phyloP scores from a whole-genome alignment of 768 basidiomycete species.

The Xerocomellus chrysenteron region DNA sequence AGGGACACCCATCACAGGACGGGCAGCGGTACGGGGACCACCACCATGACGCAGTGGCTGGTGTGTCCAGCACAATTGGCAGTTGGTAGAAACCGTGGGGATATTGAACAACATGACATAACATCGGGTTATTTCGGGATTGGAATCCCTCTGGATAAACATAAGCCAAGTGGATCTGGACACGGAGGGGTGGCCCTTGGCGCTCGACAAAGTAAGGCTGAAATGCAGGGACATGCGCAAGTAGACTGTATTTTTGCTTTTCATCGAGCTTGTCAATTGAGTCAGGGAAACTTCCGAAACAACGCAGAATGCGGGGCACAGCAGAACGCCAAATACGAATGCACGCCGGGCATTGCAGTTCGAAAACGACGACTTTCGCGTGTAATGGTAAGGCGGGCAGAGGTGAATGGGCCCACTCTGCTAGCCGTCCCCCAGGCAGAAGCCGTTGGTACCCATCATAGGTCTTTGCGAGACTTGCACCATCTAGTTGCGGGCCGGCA shows the following conservation, averaged over 20 bases:
- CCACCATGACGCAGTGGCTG: no score
- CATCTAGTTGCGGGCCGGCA: constrained; percentile 4
- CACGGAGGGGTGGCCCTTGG: neutral
- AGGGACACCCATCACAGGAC: no score
- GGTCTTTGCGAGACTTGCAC: neutral
- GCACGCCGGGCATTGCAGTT: constrained; percentile 34
- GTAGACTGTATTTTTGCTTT: neutral
- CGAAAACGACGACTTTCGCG: constrained; percentile 36
- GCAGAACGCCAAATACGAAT: constrained; percentile 40
- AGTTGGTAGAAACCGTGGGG: no score
- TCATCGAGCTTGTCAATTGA: no score
- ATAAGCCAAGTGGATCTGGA: neutral
- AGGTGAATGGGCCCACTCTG: constrained; percentile 27
- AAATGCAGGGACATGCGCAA: neutral
- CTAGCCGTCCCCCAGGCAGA: neutral
- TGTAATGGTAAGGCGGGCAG: constrained; percentile 37
- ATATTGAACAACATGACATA: neutral
- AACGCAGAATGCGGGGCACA: constrained; percentile 31
- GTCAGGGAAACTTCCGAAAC: no score
- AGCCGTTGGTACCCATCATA: neutral
- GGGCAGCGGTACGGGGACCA: no score
- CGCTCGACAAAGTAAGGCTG: neutral
- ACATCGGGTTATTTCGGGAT: neutral
- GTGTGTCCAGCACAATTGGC: no score
- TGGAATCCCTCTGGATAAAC: neutral